phyloP scores from a whole-genome alignment of 163 green algal genomes.

The Scenedesmus sp. region DNA sequence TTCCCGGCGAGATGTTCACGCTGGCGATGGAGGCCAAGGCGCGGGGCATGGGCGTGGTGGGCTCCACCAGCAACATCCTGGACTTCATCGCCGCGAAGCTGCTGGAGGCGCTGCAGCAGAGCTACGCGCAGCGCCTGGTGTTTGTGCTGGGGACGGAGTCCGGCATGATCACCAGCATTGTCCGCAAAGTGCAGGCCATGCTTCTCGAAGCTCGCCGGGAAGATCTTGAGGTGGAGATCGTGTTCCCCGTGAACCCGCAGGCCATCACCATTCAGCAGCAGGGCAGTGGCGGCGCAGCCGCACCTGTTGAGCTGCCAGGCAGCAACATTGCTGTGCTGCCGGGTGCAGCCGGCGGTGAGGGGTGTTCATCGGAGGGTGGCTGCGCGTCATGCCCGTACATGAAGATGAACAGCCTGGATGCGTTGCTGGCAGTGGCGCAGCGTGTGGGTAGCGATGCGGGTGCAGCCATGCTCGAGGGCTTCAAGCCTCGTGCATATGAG shows the following conservation, averaged over 20 bases:
- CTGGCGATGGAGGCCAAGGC: slow-evolving; percentile 57
- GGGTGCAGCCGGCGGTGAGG: slow-evolving; percentile 92
- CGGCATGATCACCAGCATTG: slow-evolving; percentile 98
- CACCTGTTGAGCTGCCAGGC: slow-evolving; percentile 61
- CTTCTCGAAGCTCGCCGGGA: slow-evolving; percentile 62
- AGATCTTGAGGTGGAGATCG: slow-evolving; percentile 95
- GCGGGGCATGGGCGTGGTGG: slow-evolving; percentile 91
- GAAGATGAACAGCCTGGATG: slow-evolving; percentile 96
- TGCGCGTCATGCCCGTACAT: slow-evolving; percentile 99
- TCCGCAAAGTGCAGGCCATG: slow-evolving; percentile 88
- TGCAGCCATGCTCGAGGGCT: slow-evolving; percentile 78
- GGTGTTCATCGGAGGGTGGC: slow-evolving; percentile 95
- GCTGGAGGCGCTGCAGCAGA: slow-evolving; percentile 65
- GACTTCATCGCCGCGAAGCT: slow-evolving; percentile 93
- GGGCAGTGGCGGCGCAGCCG: slow-evolving; percentile 25
- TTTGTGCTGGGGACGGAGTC: slow-evolving; percentile 98
- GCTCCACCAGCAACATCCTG: slow-evolving; percentile 97
- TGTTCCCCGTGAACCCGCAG: slow-evolving; percentile 94
- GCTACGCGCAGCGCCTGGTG: slow-evolving; percentile 82
- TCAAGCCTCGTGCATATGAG: slow-evolving; percentile 81
- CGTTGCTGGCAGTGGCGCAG: slow-evolving; percentile 81
- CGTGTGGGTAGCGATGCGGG: slow-evolving; percentile 63
- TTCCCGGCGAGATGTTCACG: slow-evolving; percentile 54
- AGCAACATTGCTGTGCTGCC: slow-evolving; percentile 87
- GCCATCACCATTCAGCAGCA: slow-evolving; percentile 86